phyloP scores from a whole-genome alignment of 495 filamentous ascomycete species.

The Xylaria palmicola region DNA sequence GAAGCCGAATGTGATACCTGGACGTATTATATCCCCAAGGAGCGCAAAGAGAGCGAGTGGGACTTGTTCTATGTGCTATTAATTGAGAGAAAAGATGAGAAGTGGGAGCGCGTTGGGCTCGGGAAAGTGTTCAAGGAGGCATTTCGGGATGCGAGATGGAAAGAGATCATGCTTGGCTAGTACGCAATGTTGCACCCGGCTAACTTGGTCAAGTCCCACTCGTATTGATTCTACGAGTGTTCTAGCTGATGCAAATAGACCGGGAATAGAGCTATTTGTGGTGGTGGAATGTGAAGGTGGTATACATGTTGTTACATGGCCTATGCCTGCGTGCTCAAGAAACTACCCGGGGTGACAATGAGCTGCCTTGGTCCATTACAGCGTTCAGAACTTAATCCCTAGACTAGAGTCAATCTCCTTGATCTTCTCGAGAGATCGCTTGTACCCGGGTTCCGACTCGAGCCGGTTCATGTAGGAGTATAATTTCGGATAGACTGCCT shows the following conservation, averaged over 20 bases:
- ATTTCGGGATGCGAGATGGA: conserved; percentile 5
- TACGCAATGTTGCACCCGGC: too few species aligned
- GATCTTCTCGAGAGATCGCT: conserved; percentile 55
- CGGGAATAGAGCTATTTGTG: too few species aligned
- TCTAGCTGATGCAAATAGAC: too few species aligned
- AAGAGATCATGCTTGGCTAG: conserved; percentile 8
- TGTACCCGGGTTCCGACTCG: conserved; percentile 60
- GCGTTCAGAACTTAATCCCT: conserved; percentile 20
- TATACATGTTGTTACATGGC: too few species aligned
- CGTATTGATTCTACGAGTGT: too few species aligned
- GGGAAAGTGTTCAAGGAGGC: conserved; percentile 22
- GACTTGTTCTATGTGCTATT: conserved; percentile 20
- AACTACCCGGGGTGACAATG: too few species aligned
- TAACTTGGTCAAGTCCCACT: too few species aligned
- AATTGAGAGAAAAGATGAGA: conserved; percentile 10
- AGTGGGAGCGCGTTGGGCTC: conserved; percentile 15
- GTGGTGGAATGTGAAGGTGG: too few species aligned
- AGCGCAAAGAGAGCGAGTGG: conserved; percentile 15
- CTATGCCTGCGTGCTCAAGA: too few species aligned
- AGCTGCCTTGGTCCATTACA: too few species aligned
- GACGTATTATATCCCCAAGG: conserved; percentile 10
- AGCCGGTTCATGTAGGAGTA: conserved; percentile 62
- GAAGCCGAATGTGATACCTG: not conserved
- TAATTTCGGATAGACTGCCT: conserved; percentile 43
- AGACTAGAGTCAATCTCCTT: conserved; percentile 57